Evolutionary conservation across 1,284 basidiomycete species (phyloP).

Genomic region (Ceratobasidium sp.): DNA sequence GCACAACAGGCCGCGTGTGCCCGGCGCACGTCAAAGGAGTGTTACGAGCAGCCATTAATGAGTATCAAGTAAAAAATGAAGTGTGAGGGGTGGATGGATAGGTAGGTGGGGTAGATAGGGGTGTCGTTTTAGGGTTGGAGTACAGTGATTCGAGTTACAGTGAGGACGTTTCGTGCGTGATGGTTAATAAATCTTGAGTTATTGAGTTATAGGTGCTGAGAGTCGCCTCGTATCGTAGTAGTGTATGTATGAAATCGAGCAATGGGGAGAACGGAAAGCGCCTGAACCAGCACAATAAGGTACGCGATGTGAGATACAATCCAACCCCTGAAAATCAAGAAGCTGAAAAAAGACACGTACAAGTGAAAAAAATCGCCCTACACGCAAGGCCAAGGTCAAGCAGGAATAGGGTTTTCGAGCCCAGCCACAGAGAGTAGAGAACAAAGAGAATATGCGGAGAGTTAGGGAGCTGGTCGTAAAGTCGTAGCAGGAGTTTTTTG

Average conservation of each 20-base stretch:
- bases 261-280: background rate
- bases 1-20: slow-evolving; percentile 85
- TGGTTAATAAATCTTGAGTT: background rate
- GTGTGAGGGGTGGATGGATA: slow-evolving; percentile 9
- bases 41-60: slow-evolving; percentile 47
- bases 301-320: too few species aligned
- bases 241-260: background rate
- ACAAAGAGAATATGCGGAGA: background rate
- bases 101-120: background rate
- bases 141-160: background rate
- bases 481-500: slow-evolving; percentile 11
- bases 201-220: slow-evolving; percentile 4
- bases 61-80: slow-evolving; percentile 1
- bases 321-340: too few species aligned
- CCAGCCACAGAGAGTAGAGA: too few species aligned
- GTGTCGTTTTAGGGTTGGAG: background rate
- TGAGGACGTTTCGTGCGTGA: background rate
- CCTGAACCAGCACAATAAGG: too few species aligned
- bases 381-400: too few species aligned
- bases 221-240: background rate
- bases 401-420: slow-evolving; percentile 12
- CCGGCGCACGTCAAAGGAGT: slow-evolving; percentile 54
- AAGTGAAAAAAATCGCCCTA: too few species aligned
- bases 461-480: slow-evolving; percentile 9
- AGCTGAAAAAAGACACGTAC: too few species aligned